Conservation (phyloP, 2,329 filamentous ascomycete species). For the Hymenoscyphus fructigenus region DNA sequence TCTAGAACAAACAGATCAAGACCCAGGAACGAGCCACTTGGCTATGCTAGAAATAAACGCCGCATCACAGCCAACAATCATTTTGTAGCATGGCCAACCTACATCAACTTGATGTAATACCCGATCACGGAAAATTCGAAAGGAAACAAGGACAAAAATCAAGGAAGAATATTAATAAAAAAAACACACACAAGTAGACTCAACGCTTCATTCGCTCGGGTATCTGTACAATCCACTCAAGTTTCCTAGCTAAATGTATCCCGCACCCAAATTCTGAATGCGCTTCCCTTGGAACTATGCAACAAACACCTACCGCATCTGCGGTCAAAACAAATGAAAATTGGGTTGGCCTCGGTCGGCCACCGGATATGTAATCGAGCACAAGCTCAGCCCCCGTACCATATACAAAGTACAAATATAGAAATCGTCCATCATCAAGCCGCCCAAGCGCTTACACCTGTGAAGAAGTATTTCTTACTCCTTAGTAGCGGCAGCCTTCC, state of each 20-base stretch:
- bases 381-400: not conserved
- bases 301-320: not conserved
- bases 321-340: not conserved
- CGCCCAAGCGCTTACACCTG: not conserved
- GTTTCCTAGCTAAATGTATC: not conserved
- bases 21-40: too few species aligned
- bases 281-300: not conserved
- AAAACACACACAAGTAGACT: not conserved
- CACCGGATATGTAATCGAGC: not conserved
- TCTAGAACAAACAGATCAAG: too few species aligned
- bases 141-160: too few species aligned
- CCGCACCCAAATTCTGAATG: not conserved
- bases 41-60: too few species aligned
- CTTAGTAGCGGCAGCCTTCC: conserved; percentile 23
- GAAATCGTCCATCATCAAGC: not conserved
- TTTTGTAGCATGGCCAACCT: too few species aligned
- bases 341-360: not conserved
- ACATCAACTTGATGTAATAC: too few species aligned
- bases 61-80: too few species aligned
- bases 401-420: conserved; percentile 4
- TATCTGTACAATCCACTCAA: not conserved
- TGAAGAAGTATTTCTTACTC: not conserved
- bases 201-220: not conserved
- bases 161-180: too few species aligned
- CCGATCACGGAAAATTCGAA: too few species aligned